Conservation (phyloP, 2,329 filamentous ascomycete species). For the Purpureocillium takamizusanense region DNA sequence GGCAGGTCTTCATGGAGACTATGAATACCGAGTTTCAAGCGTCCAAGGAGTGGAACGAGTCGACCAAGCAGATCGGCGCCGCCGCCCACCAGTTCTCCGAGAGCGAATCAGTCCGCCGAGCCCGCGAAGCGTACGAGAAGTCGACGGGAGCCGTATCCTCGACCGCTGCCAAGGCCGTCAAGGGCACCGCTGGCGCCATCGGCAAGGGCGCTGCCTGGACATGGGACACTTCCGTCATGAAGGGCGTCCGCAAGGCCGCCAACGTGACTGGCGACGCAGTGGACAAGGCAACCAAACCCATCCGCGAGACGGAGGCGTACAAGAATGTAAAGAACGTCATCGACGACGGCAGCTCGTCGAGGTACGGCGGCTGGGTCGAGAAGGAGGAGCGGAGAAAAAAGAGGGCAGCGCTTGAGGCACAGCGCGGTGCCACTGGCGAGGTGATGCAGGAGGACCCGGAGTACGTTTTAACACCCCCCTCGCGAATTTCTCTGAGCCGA, state of each 20-base stretch:
- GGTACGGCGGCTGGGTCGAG: slow-evolving; percentile 94
- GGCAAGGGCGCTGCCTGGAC: slow-evolving; percentile 93
- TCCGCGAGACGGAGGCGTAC: slow-evolving; percentile 89
- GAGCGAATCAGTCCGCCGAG: slow-evolving; percentile 81
- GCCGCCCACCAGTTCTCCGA: slow-evolving; percentile 87
- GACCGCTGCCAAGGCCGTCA: slow-evolving; percentile 71
- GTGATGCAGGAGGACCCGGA: slow-evolving; percentile 75
- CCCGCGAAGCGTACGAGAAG: slow-evolving; percentile 76
- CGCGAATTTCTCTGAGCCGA: not conserved
- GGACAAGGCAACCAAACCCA: slow-evolving; percentile 90
- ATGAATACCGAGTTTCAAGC: slow-evolving; percentile 88
- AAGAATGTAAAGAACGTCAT: slow-evolving; percentile 94
- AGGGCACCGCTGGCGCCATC: slow-evolving; percentile 76
- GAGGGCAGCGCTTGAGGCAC: slow-evolving; percentile 64
- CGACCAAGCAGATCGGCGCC: slow-evolving; percentile 86
- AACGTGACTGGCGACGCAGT: slow-evolving; percentile 77
- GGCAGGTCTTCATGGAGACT: slow-evolving; percentile 98
- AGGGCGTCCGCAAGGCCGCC: slow-evolving; percentile 80
- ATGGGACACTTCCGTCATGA: slow-evolving; percentile 91
- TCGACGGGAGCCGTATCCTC: slow-evolving; percentile 76
- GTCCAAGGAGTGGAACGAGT: slow-evolving; percentile 98
- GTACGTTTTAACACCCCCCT: slow-evolving; percentile 50
- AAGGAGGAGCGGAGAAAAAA: slow-evolving; percentile 84
- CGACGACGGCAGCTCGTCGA: slow-evolving; percentile 90
- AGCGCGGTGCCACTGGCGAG: slow-evolving; percentile 42